These are phyloP conservation scores for Penicillium sp. DNA, from an alignment of 2,329 filamentous ascomycete genomes.

Conservation along the genomic window DNA sequence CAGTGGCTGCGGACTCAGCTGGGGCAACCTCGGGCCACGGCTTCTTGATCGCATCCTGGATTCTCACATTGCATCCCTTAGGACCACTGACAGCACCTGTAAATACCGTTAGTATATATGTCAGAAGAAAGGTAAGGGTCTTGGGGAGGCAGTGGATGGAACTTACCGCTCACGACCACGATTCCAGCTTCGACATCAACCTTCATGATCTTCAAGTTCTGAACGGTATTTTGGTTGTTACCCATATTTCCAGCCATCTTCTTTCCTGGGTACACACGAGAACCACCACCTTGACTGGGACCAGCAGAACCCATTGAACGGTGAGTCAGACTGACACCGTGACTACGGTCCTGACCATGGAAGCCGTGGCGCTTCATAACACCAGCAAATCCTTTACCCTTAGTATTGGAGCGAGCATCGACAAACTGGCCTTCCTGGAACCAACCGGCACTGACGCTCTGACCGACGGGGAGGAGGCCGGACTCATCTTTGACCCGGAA, in stretches of 20 bases:
- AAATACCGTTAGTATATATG: slow-evolving; percentile 12
- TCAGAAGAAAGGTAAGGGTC: neutral
- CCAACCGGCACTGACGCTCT: slow-evolving; percentile 80
- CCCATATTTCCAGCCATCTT: slow-evolving; percentile 98
- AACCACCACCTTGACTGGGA: slow-evolving; percentile 87
- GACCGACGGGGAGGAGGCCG: slow-evolving; percentile 75
- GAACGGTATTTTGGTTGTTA: slow-evolving; percentile 79
- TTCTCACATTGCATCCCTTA: slow-evolving; percentile 78
- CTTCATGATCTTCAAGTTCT: slow-evolving; percentile 87
- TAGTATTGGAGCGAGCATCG: slow-evolving; percentile 75
- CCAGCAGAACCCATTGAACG: slow-evolving; percentile 87
- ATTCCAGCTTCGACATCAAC: slow-evolving; percentile 85
- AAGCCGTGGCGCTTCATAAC: slow-evolving; percentile 98
- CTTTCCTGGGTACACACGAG: slow-evolving; percentile 90
- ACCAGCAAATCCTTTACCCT: slow-evolving; percentile 92
- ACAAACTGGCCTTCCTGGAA: slow-evolving; percentile 89
- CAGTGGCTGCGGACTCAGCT: slow-evolving; percentile 29
- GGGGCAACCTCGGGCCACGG: slow-evolving; percentile 60
- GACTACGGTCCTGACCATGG: slow-evolving; percentile 81
- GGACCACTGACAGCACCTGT: slow-evolving; percentile 76
- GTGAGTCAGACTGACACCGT: slow-evolving; percentile 95
- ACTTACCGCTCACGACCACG: slow-evolving; percentile 77
- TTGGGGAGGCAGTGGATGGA: neutral
- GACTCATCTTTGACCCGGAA: slow-evolving; percentile 76
- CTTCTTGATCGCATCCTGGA: slow-evolving; percentile 92